A percentile compares a stretch with the other conserved stretches of the same genome.
These are phyloP conservation scores for Bruguiera parviflora DNA, from an alignment of 345 rosid species.

Conservation along the genomic window DNA sequence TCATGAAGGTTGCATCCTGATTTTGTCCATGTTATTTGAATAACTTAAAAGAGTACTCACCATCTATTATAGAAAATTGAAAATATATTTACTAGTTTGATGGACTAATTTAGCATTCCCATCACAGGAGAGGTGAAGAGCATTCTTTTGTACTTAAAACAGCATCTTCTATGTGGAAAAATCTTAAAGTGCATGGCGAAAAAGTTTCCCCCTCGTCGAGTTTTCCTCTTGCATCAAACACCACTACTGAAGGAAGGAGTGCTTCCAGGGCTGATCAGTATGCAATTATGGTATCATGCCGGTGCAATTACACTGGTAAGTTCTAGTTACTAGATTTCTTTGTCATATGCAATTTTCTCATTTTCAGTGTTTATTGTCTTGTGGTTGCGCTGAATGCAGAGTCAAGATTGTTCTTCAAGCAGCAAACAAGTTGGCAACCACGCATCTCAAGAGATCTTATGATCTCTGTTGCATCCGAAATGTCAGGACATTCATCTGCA, in stretches of 20 bases:
- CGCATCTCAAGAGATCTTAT: slow-evolving; percentile 71
- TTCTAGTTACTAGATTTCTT: slow-evolving; percentile 17
- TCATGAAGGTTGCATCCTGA: no score
- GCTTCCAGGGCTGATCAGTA: slow-evolving; percentile 51
- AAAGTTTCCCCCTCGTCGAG: slow-evolving; percentile 41
- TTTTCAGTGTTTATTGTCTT: slow-evolving; percentile 11
- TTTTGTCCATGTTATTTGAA: no score
- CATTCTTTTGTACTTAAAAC: slow-evolving; percentile 95
- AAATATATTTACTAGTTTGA: not conserved
- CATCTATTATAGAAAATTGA: no score
- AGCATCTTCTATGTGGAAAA: slow-evolving; percentile 53
- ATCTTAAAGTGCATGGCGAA: slow-evolving; percentile 47
- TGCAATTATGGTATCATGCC: slow-evolving; percentile 88
- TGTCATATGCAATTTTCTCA: slow-evolving; percentile 11
- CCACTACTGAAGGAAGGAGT: slow-evolving; percentile 42
- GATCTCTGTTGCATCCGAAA: slow-evolving; percentile 90
- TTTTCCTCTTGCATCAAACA: slow-evolving; percentile 45
- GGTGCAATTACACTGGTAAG: slow-evolving; percentile 83
- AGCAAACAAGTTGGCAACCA: slow-evolving; percentile 80
- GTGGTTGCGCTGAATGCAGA: slow-evolving; percentile 39
- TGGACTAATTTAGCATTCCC: slow-evolving; percentile 10
- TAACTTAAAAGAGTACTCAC: no score
- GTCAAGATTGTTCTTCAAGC: slow-evolving; percentile 88
- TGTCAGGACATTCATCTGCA: slow-evolving; percentile 58
- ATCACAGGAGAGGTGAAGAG: slow-evolving; percentile 92